Evolutionary conservation across 495 filamentous ascomycete genomes (phyloP).

Genomic region (Echria macrotheca): DNA sequence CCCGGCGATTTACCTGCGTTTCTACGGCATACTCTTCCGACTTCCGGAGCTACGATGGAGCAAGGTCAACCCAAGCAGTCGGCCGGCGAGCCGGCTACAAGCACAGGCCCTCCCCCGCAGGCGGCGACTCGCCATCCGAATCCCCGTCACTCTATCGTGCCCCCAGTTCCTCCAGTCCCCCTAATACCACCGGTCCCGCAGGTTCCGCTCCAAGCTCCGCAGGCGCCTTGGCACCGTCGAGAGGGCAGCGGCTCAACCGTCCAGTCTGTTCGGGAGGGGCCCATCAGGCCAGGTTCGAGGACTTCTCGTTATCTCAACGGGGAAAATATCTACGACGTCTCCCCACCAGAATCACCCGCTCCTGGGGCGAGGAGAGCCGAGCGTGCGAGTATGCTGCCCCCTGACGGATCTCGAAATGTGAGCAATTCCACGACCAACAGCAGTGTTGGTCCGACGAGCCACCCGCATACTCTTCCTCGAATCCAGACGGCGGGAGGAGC

Average conservation of each 20-base stretch:
- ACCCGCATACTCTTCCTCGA: conserved; percentile 3
- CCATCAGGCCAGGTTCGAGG: conserved; percentile 16
- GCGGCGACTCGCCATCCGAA: conserved; percentile 2
- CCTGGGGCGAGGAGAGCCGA: conserved; percentile 11
- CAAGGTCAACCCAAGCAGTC: background rate
- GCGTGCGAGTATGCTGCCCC: conserved; percentile 9
- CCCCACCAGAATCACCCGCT: conserved; percentile 45
- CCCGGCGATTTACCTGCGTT: conserved; percentile 50
- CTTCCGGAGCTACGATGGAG: conserved; percentile 18
- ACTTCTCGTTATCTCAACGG: conserved; percentile 22
- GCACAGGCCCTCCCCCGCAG: background rate
- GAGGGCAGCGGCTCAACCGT: conserved; percentile 12
- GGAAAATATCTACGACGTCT: conserved; percentile 51
- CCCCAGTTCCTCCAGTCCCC: conserved; percentile 19
- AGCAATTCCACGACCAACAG: conserved; percentile 16
- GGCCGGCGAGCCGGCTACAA: background rate
- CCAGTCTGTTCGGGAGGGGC: background rate
- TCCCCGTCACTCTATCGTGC: conserved; percentile 19
- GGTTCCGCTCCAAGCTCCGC: conserved; percentile 16
- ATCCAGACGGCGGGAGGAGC: conserved; percentile 11
- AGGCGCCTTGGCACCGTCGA: conserved; percentile 8
- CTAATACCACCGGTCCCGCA: conserved; percentile 17
- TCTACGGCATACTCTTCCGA: conserved; percentile 35
- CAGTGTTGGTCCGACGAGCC: conserved; percentile 6
- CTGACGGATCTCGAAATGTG: conserved; percentile 16